Conservation (phyloP, 495 filamentous ascomycete genomes). For the Lasiosphaeria miniovina region DNA sequence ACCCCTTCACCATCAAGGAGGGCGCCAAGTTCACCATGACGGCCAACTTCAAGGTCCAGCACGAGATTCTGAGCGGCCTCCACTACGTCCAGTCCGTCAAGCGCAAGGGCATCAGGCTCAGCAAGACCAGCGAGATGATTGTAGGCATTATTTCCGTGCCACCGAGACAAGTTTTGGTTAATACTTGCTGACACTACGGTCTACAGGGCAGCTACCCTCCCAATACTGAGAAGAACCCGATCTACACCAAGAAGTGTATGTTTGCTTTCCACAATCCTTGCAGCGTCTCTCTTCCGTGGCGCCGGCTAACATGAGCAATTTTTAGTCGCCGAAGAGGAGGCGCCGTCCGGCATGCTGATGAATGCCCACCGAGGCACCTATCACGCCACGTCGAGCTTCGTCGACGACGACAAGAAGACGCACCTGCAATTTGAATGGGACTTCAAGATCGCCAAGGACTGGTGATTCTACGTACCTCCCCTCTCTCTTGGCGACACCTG, state of each 20-base stretch:
- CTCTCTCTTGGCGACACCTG: background rate
- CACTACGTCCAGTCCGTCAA: slow-evolving; percentile 94
- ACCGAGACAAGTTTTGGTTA: too few species aligned
- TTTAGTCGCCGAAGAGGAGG: slow-evolving; percentile 82
- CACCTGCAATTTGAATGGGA: slow-evolving; percentile 90
- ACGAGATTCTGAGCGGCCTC: slow-evolving; percentile 88
- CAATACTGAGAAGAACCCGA: slow-evolving; percentile 75
- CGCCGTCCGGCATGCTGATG: slow-evolving; percentile 81
- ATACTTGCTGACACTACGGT: background rate
- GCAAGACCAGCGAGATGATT: slow-evolving; percentile 96
- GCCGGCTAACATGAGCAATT: background rate
- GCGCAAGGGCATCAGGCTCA: slow-evolving; percentile 75
- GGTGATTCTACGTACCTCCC: slow-evolving; percentile 48
- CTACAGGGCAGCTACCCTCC: slow-evolving; percentile 78
- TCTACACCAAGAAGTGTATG: slow-evolving; percentile 90
- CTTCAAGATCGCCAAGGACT: slow-evolving; percentile 93
- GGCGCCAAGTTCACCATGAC: slow-evolving; percentile 89
- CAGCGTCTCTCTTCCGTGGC: too few species aligned
- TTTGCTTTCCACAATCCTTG: slow-evolving; percentile 15
- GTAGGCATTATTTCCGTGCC: slow-evolving; percentile 47
- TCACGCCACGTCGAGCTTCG: slow-evolving; percentile 77
- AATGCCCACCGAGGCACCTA: slow-evolving; percentile 65
- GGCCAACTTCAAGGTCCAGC: slow-evolving; percentile 88
- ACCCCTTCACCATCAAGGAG: slow-evolving; percentile 97
- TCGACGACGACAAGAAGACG: slow-evolving; percentile 84